Conservation (phyloP, 2,329 filamentous ascomycete species). For the Aspergillus sp. region DNA sequence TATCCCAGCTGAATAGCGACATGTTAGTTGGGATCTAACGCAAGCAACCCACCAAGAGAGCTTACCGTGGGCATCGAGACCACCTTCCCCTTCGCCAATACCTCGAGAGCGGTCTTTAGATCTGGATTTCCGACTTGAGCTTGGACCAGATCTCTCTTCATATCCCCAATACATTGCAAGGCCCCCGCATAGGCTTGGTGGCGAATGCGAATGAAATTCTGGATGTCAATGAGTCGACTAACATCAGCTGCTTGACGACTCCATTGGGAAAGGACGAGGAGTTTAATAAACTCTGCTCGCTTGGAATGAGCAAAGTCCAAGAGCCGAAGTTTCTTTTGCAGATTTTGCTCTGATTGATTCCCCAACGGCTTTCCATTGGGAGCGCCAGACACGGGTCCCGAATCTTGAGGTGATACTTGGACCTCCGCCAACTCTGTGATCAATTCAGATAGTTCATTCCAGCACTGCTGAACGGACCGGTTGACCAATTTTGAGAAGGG, state of each 20-base stretch:
- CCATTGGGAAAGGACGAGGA: constrained; percentile 88
- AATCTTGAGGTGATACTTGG: constrained; percentile 53
- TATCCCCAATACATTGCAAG: constrained; percentile 62
- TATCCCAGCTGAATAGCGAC: constrained; percentile 62
- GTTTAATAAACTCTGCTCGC: constrained; percentile 88
- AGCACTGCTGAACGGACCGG: constrained; percentile 78
- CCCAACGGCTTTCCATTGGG: constrained; percentile 28
- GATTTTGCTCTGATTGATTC: constrained; percentile 54
- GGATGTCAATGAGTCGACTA: constrained; percentile 83
- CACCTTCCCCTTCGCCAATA: constrained; percentile 74
- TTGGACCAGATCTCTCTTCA: constrained; percentile 69
- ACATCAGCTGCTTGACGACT: constrained; percentile 74
- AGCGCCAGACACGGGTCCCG: constrained; percentile 13
- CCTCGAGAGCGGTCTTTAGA: constrained; percentile 80
- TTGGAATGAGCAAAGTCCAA: constrained; percentile 75
- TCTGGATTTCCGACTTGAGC: constrained; percentile 86
- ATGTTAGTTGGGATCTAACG: constrained; percentile 15
- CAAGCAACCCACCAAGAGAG: constrained; percentile 17
- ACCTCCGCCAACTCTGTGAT: constrained; percentile 69
- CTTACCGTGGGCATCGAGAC: constrained; percentile 75
- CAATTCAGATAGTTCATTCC: constrained; percentile 70
- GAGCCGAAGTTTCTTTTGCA: constrained; percentile 71
- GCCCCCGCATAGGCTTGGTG: constrained; percentile 59
- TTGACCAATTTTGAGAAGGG: constrained; percentile 72
- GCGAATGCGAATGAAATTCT: constrained; percentile 67